Evolutionary conservation across 768 basidiomycete species (phyloP), one percentile per base, ranked within the genome.

Genomic region (Xerocomellus intermedius): DNA sequence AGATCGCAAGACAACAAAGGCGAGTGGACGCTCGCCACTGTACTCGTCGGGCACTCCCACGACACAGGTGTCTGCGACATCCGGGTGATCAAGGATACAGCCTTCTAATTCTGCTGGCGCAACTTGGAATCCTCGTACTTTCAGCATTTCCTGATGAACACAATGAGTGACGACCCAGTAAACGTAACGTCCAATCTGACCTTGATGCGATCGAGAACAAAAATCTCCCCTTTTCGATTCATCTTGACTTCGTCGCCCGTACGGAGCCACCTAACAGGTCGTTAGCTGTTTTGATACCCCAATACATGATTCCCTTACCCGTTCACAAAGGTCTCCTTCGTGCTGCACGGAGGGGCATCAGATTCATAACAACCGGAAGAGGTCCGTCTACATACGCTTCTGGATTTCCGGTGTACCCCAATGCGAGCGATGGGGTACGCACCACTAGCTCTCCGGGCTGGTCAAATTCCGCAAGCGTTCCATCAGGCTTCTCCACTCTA

Each of bases 141-240:
- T 89, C 70, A 89, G 76, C 51, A 87, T 82, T 75, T 89, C 87
- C 86, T 86, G 52, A 1, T 2, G 4, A 52, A 36, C 12, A 42
- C 9, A n/a, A 3, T 58, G 9, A 62, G 35, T 17, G 7, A 16
- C 28, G 7, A 33, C 13, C 42, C 19, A 28, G 19, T 2, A 17
- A 42, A 21, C 12, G 28, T 21, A 17, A 33, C 3, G 4, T 30
- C 37, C 2, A 33, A 47, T 32, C 58, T n/a, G 60, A 84, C 86
- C 79, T 89, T 91, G 52, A 89, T 67, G 24, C 89, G 82, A 66
- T 91, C 89, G 13, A 91, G 81, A 26, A 91, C 74, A 62, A 82
- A 88, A 2, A 89, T 64, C 57, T 89, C 85, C 12, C 78, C 76
- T 48, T 82, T 75, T 57, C 73, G 79, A 57, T 87, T 81, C 63